Evolutionary conservation across 176 grass and related monocot genomes (phyloP), one percentile per base, ranked within the genome.

Genomic region (Oryza officinalis): DNA sequence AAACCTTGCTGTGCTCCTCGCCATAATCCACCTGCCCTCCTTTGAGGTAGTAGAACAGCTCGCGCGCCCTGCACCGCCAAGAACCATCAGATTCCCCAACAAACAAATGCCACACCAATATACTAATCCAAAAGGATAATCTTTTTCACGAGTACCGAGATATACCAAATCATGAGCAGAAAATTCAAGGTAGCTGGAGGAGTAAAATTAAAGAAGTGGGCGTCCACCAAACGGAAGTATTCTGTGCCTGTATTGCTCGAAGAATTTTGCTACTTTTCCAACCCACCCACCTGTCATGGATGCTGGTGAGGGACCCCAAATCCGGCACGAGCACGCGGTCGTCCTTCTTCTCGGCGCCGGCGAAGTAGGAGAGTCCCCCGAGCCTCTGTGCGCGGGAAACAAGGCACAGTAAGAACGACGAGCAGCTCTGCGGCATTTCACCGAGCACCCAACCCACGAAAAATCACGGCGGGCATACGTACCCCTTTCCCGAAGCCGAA

Each of bases 401-500:
- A 71, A 49, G 3, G 30, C 30, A 3, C 10, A 14, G 22, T 14
- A 32, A 31, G 63, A 72, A 64, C 37, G 37, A 41, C 2, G 18
- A 3, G 45, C 13, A 68, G 47, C 81, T 71, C 54, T 54, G 65
- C 33, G 71, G 82, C 83, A 92, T 75, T 89, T 79, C 17, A 27
- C 35, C 80, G 27, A 89, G 40, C 87, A 86, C 74, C 44, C 26
- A 63, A 4, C 13, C 60, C 70, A 22, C 8, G 33, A 0, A 4
- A 10, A 8, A 35, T 5, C 33, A 35, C 33, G 33, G 33, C 33
- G 37, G 5, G 67, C 0, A 13, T 20, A 63, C 89, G 26, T 86
- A 98, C 96, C 93, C 96, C 96, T 61, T 99, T 94, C 59, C 96
- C 96, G 76, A 98, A 98, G 15, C 96, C 96, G 80, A 98, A 98